These are phyloP conservation scores for Cladosporium austrohemisphaericum DNA, from an alignment of 2,329 filamentous ascomycete species.

Conservation along the genomic window DNA sequence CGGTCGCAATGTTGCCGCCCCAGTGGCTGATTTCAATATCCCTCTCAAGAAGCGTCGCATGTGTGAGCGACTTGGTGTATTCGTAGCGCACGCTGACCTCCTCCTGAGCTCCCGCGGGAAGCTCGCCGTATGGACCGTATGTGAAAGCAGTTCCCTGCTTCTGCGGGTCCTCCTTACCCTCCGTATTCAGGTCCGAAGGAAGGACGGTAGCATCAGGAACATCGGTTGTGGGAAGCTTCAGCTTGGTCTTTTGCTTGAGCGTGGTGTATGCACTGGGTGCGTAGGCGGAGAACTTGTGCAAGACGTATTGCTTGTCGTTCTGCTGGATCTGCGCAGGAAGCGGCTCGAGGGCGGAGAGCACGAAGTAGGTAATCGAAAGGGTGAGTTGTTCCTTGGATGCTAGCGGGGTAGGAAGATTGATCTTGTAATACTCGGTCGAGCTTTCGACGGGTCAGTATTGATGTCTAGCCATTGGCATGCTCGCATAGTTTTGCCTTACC, in stretches of 20 bases:
- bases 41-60: constrained; percentile 74
- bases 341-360: constrained; percentile 73
- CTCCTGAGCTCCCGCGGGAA: constrained; percentile 71
- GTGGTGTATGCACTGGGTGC: constrained; percentile 78
- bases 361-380: constrained; percentile 78
- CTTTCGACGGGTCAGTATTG: constrained; percentile 26
- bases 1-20: constrained; percentile 93
- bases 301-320: constrained; percentile 78
- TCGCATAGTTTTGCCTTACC: constrained; percentile 36
- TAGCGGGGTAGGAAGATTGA: constrained; percentile 73
- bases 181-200: constrained; percentile 53
- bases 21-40: constrained; percentile 96
- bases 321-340: constrained; percentile 82
- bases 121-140: constrained; percentile 83
- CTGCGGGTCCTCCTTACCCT: constrained; percentile 64
- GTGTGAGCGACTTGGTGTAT: constrained; percentile 86
- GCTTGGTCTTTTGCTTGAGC: constrained; percentile 91
- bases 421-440: constrained; percentile 69
- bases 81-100: constrained; percentile 83
- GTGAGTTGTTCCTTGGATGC: constrained; percentile 75
- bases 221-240: constrained; percentile 77
- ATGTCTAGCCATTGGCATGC: background rate
- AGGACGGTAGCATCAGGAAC: constrained; percentile 75
- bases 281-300: constrained; percentile 83
- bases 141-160: constrained; percentile 82